Conservation (phyloP, 805 yeast species). For the Spathaspora boniae region DNA sequence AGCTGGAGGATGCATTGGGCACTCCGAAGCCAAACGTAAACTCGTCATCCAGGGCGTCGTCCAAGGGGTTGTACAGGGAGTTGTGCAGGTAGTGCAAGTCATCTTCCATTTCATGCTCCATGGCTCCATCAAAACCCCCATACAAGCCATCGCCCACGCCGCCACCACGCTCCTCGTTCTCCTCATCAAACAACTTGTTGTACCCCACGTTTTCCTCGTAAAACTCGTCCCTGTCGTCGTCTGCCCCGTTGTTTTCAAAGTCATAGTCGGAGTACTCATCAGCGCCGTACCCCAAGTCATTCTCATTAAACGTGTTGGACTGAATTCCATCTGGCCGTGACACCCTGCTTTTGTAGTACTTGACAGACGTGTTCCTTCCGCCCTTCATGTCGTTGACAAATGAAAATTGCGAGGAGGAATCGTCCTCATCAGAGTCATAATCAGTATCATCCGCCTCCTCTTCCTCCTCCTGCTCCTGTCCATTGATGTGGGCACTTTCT, state of each 20-base stretch:
- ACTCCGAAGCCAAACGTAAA: no score
- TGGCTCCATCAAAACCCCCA: conserved; percentile 3
- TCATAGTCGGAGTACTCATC: conserved; percentile 38
- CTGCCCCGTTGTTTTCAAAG: conserved; percentile 41
- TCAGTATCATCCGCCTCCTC: conserved; percentile 6
- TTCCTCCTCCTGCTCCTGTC: conserved; percentile 2
- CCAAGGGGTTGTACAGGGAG: no score
- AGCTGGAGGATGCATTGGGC: no score
- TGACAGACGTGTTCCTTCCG: conserved; percentile 43
- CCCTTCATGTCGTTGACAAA: conserved; percentile 38
- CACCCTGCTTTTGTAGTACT: conserved; percentile 36
- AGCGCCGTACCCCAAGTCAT: conserved; percentile 29
- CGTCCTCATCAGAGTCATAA: conserved; percentile 12
- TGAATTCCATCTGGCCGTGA: conserved; percentile 7
- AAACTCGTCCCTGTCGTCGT: conserved; percentile 17
- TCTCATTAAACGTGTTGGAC: conserved; percentile 22
- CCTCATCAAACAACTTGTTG: conserved; percentile 14
- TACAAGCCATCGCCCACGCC: neutral
- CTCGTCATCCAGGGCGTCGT: neutral
- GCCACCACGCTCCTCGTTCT: conserved; percentile 3
- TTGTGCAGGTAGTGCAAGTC: no score
- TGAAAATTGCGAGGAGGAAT: conserved; percentile 38
- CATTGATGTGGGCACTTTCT: no score
- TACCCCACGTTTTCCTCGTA: conserved; percentile 11
- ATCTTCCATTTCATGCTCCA: conserved; percentile 3